Conservation (phyloP, 495 filamentous ascomycete species). For the Xylaria flabelliformis region DNA sequence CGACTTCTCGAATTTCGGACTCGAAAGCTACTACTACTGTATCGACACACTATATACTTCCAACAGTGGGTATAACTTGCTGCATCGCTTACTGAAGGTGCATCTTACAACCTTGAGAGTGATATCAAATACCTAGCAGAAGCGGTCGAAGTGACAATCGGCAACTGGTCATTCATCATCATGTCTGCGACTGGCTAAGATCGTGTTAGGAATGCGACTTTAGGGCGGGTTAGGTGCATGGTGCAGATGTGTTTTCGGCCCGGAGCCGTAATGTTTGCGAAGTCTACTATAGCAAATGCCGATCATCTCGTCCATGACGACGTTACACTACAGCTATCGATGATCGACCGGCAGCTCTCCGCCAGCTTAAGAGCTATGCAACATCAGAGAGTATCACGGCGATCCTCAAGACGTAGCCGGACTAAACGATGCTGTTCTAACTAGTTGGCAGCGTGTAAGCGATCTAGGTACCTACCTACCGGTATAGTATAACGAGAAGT, state of each 20-base stretch:
- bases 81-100: not conserved
- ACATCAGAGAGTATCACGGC: not conserved
- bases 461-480: not conserved
- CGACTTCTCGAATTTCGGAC: not conserved
- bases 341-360: conserved; percentile 20
- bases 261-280: conserved; percentile 16
- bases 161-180: not conserved
- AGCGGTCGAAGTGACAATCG: not conserved
- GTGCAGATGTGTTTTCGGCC: conserved; percentile 16
- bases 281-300: not conserved
- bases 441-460: not conserved
- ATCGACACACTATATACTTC: not conserved
- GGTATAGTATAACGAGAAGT: not conserved
- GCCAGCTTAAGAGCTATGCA: conserved; percentile 5
- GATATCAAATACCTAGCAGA: conserved; percentile 14
- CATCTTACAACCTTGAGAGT: not conserved
- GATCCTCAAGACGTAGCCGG: not conserved
- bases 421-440: conserved; percentile 16
- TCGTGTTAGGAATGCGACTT: not conserved
- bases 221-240: not conserved
- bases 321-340: conserved; percentile 3
- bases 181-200: not conserved
- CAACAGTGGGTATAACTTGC: not conserved
- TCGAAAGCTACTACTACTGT: not conserved
- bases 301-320: not conserved